A percentile compares a stretch with the other conserved stretches of the same genome.
phyloP scores from a whole-genome alignment of 805 yeast species.

The Kodamaea jinghongensis region DNA sequence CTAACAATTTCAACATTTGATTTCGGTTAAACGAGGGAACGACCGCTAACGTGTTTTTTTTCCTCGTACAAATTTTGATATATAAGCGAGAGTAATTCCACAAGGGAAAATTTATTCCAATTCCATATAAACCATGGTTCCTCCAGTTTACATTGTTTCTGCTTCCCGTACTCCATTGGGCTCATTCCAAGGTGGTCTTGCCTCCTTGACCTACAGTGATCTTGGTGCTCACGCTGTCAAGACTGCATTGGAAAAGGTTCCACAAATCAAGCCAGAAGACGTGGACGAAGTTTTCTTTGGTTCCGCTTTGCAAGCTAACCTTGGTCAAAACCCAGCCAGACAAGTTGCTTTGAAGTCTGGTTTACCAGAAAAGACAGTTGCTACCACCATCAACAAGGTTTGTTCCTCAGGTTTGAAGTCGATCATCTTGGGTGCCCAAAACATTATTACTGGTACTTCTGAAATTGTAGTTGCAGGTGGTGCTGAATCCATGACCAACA shows the following conservation, averaged over 20 bases:
- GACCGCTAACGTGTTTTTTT: constrained; percentile 1
- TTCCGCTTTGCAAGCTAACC: constrained; percentile 86
- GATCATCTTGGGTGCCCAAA: constrained; percentile 85
- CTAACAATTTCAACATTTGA: constrained; percentile 2
- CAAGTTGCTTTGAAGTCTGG: constrained; percentile 95
- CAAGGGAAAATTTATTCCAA: constrained; percentile 1
- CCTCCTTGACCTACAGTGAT: constrained; percentile 76
- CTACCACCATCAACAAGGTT: constrained; percentile 92
- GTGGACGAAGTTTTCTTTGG: constrained; percentile 93
- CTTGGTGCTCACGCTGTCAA: constrained; percentile 91
- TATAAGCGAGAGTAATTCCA: constrained; percentile 1
- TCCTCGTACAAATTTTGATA: constrained; percentile 6
- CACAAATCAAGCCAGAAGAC: constrained; percentile 69
- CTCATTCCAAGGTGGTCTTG: constrained; percentile 80
- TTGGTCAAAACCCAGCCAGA: constrained; percentile 97
- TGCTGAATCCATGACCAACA: constrained; percentile 95
- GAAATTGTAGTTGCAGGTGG: constrained; percentile 97
- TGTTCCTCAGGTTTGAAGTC: constrained; percentile 97
- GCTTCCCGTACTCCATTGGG: constrained; percentile 96
- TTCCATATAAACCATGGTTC: constrained; percentile 8
- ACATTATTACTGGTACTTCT: constrained; percentile 83
- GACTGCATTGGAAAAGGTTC: constrained; percentile 80
- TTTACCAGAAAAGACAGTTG: constrained; percentile 71
- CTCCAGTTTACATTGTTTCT: constrained; percentile 80
- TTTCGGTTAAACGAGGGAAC: constrained; percentile 4